Percentiles rank a stretch among this genome's conserved stretches.
These are phyloP conservation scores for Allium cepa DNA, from an alignment of 106 monocot species.

Conservation along the genomic window DNA sequence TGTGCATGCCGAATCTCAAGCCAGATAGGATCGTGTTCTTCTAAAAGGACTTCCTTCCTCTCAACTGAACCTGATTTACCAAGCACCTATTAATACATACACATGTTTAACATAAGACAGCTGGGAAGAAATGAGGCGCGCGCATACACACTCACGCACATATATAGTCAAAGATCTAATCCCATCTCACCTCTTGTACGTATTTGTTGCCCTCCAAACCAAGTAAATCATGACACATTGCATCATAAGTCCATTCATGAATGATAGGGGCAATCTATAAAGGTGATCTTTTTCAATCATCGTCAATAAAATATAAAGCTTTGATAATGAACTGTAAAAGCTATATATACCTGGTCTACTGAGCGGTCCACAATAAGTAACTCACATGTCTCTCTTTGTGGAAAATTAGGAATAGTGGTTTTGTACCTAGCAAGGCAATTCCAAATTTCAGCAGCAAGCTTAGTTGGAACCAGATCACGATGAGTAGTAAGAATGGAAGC, in stretches of 20 bases:
- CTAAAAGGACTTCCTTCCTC: conserved; percentile 96
- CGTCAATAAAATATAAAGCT: background rate
- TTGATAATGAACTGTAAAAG: background rate
- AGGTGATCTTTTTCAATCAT: background rate
- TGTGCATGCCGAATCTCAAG: conserved; percentile 94
- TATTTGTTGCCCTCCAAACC: conserved; percentile 97
- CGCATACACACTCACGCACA: background rate
- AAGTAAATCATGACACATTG: conserved; percentile 97
- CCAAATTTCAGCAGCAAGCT: conserved; percentile 93
- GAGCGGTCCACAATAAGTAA: conserved; percentile 91
- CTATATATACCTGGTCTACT: conserved; percentile 65
- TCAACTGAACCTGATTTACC: conserved; percentile 74
- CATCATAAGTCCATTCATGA: conserved; percentile 99
- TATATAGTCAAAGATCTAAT: background rate
- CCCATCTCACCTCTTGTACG: conserved; percentile 56
- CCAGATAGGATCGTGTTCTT: conserved; percentile 99
- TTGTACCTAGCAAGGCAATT: conserved; percentile 62
- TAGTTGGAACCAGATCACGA: conserved; percentile 88
- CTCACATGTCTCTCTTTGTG: conserved; percentile 87
- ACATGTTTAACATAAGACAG: conserved; percentile 4
- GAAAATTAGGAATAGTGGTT: conserved; percentile 71
- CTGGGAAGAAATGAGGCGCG: background rate
- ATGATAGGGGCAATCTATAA: conserved; percentile 89
- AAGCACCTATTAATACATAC: conserved; percentile 34
- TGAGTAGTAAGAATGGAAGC: conserved; percentile 70